Percentiles rank a stretch among this genome's conserved stretches.
phyloP scores from a whole-genome alignment of 495 filamentous ascomycete genomes.

The Lasiosphaeria ovina region DNA sequence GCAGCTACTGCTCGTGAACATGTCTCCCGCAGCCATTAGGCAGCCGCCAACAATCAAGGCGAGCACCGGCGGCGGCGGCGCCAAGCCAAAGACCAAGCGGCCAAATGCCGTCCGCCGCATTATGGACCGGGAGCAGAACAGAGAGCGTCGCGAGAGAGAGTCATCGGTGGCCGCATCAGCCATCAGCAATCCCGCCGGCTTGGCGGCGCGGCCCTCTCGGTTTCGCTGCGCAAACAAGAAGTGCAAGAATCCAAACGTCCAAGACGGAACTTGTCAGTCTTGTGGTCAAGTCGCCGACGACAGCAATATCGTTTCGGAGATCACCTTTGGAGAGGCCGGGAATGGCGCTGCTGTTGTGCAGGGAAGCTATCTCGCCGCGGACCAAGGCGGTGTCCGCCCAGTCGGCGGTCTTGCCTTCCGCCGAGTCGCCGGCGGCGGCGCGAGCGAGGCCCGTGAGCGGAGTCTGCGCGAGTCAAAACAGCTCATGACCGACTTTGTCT shows the following conservation, averaged over 20 bases:
- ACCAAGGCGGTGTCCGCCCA: slow-evolving; percentile 56
- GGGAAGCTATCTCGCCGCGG: slow-evolving; percentile 80
- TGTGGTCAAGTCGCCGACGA: slow-evolving; percentile 83
- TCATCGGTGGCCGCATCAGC: slow-evolving; percentile 21
- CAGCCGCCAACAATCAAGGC: slow-evolving; percentile 9
- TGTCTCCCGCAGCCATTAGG: slow-evolving; percentile 6
- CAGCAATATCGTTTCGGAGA: slow-evolving; percentile 84
- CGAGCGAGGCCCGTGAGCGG: slow-evolving; percentile 59
- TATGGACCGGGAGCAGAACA: slow-evolving; percentile 29
- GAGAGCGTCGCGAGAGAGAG: slow-evolving; percentile 26
- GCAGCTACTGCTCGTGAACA: not conserved
- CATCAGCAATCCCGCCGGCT: not conserved
- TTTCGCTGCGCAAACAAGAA: slow-evolving; percentile 13
- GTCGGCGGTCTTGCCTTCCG: slow-evolving; percentile 44
- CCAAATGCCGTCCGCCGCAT: slow-evolving; percentile 31
- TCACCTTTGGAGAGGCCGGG: slow-evolving; percentile 81
- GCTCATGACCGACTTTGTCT: slow-evolving; percentile 43
- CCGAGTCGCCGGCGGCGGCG: slow-evolving; percentile 36
- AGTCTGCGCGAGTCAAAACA: slow-evolving; percentile 61
- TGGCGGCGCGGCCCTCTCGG: not conserved
- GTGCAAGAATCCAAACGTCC: slow-evolving; percentile 40
- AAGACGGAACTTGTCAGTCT: slow-evolving; percentile 65
- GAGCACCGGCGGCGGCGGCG: slow-evolving; percentile 11
- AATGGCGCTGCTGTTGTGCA: slow-evolving; percentile 88
- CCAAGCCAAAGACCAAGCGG: slow-evolving; percentile 26